Conservation (phyloP, 768 basidiomycete species). For the Termitomyces sp. region DNA sequence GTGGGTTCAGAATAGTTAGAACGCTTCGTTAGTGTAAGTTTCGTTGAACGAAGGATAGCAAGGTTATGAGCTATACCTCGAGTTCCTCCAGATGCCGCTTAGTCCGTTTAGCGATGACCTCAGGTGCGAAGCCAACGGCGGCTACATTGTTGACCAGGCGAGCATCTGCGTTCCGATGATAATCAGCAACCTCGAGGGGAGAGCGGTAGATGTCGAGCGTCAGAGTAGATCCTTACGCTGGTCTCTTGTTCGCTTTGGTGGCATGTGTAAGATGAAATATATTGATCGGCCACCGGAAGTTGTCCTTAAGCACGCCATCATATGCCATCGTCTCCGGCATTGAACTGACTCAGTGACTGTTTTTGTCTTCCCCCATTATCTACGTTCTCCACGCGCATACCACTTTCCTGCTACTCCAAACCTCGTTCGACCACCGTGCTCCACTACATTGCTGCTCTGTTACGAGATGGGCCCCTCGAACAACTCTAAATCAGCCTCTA, state of each 20-base stretch:
- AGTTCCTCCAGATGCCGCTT: constrained; percentile 82
- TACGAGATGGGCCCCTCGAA: constrained; percentile 36
- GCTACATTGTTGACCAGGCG: constrained; percentile 47
- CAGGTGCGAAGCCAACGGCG: constrained; percentile 49
- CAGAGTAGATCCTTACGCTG: constrained; percentile 38
- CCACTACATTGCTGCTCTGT: constrained; percentile 3
- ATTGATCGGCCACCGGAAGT: constrained; percentile 19
- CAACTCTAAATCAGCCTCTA: constrained; percentile 33
- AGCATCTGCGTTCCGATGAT: constrained; percentile 33
- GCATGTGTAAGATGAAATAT: constrained; percentile 29
- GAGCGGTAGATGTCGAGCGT: constrained; percentile 5
- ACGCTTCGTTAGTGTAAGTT: constrained; percentile 42
- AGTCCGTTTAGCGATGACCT: constrained; percentile 73
- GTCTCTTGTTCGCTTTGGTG: constrained; percentile 47
- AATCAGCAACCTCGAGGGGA: constrained; percentile 1
- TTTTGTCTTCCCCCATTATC: constrained; percentile 7
- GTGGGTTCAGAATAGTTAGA: constrained; percentile 75
- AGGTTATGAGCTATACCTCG: constrained; percentile 47
- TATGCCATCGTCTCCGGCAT: constrained; percentile 23
- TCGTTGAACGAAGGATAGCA: constrained; percentile 7
- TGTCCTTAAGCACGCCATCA: constrained; percentile 12
- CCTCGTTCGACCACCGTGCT: constrained; percentile 4
- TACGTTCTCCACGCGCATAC: constrained; percentile 1
- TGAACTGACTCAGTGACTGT: neutral
- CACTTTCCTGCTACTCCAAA: constrained; percentile 7